phyloP scores from a whole-genome alignment of 2,329 filamentous ascomycete genomes.

The Verticillium zaregamsianum region DNA sequence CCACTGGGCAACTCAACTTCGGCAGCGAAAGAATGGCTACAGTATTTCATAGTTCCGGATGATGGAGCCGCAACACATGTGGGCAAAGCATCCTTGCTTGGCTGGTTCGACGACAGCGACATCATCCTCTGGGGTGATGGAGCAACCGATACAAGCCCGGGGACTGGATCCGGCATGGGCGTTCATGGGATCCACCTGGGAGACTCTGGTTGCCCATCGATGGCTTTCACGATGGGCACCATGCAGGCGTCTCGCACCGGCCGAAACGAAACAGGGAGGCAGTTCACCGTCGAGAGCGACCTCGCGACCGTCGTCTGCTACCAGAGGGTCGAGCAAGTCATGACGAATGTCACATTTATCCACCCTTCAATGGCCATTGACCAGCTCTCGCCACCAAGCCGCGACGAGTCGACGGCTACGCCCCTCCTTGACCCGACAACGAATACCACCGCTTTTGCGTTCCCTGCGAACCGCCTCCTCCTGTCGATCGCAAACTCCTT shows the following conservation, averaged over 20 bases:
- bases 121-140: constrained; percentile 14
- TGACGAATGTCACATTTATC: constrained; percentile 15
- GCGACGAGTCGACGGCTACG: constrained; percentile 9
- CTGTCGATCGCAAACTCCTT: neutral
- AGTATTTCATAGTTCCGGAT: constrained; percentile 16
- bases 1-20: neutral
- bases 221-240: constrained; percentile 4
- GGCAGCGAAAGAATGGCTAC: constrained; percentile 9
- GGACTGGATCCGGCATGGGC: neutral
- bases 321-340: constrained; percentile 17
- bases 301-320: constrained; percentile 17
- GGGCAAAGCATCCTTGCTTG: constrained; percentile 16
- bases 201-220: neutral
- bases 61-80: constrained; percentile 11
- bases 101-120: constrained; percentile 8
- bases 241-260: neutral
- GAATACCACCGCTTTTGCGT: constrained; percentile 1
- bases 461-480: constrained; percentile 1
- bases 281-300: constrained; percentile 13
- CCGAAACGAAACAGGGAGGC: constrained; percentile 9
- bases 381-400: constrained; percentile 4
- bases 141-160: constrained; percentile 11
- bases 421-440: neutral
- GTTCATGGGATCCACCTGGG: neutral
- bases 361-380: constrained; percentile 15